Evolutionary conservation across 768 basidiomycete species (phyloP), one percentile per base, ranked within the genome.

Genomic region (Mycena latifolia): DNA sequence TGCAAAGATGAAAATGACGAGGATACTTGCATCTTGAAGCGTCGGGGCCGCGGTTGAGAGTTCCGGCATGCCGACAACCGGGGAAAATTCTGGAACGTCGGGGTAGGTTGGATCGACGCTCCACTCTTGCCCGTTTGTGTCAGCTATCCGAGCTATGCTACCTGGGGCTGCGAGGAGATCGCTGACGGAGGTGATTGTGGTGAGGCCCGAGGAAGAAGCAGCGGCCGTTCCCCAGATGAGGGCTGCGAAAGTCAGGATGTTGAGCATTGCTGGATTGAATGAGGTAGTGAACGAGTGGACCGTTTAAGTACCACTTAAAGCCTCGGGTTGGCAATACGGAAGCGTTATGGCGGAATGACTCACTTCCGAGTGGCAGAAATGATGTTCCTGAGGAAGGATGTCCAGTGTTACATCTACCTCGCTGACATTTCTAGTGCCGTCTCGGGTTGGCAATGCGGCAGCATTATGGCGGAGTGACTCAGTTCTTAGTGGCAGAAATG

Each of bases 211-310:
- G 52, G 52, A 33, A 37, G 52, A 33, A 53, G 52, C 52, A 53
- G 52, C 33, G 52, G 52, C n/a, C n/a, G n/a, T n/a, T n/a, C n/a
- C n/a, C n/a, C n/a, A 50, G 52, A 53, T 33, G 35, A 53, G 33
- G 35, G 35, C 33, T 35, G 52, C 52, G 22, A 53, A 53, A 37
- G n/a, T 53, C 35, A 53, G 52, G 35, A 53, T 35, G 33, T 37
- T 37, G 52, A 53, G 52, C 52, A 53, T 53, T 53, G 52, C 52
- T 53, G 33, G 52, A 53, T 37, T 53, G 37, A 37, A 53, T 35
- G 35, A 53, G 52, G 52, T 20, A 37, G 33, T 33, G 33, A 50
- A 50, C 29, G 48, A 29, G 14, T 50, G 52, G 33, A 37, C 31
- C 20, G 33, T 53, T 53, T 53, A 53, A 53, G 52, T 53, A 53